A percentile compares a stretch with the other conserved stretches of the same genome.
These are phyloP conservation scores for Apiospora koreana DNA, from an alignment of 2,329 filamentous ascomycete genomes.

Conservation along the genomic window DNA sequence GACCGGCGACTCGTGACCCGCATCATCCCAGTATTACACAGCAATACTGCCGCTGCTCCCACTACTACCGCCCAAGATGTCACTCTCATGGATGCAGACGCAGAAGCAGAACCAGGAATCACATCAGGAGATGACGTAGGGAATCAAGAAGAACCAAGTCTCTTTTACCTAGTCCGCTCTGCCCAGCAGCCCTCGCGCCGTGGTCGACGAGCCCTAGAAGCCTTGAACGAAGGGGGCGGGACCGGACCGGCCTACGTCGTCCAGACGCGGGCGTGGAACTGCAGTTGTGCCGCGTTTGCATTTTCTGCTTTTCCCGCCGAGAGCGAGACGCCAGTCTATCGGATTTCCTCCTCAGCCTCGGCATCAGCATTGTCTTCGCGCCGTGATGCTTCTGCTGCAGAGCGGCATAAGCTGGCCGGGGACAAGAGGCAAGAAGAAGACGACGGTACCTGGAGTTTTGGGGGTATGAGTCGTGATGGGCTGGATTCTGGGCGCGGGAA, in stretches of 20 bases:
- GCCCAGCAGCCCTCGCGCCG: slow-evolving; percentile 40
- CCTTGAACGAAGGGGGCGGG: slow-evolving; percentile 13
- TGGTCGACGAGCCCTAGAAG: slow-evolving; percentile 22
- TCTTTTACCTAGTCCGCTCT: slow-evolving; percentile 67
- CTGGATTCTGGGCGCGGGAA: slow-evolving; percentile 23
- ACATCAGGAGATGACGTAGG: neutral
- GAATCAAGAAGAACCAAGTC: slow-evolving; percentile 10
- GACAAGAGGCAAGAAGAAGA: slow-evolving; percentile 6
- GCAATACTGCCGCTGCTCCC: neutral
- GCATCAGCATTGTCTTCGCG: neutral
- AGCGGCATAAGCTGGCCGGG: slow-evolving; percentile 12
- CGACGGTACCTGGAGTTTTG: slow-evolving; percentile 29
- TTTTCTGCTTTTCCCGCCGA: slow-evolving; percentile 65
- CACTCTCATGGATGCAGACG: neutral
- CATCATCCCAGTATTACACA: slow-evolving; percentile 33
- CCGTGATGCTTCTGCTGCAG: neutral
- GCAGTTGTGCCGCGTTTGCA: slow-evolving; percentile 83
- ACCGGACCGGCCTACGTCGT: slow-evolving; percentile 63
- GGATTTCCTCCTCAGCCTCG: neutral
- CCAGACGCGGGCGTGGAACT: slow-evolving; percentile 77
- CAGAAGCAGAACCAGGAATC: neutral
- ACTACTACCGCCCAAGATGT: neutral
- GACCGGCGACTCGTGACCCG: slow-evolving; percentile 74
- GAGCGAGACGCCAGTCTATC: slow-evolving; percentile 15
- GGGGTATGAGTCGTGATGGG: slow-evolving; percentile 36